Percentiles rank a stretch among this genome's conserved stretches.
Conservation (phyloP, 768 basidiomycete genomes). For the Kwoniella heveanensis region DNA sequence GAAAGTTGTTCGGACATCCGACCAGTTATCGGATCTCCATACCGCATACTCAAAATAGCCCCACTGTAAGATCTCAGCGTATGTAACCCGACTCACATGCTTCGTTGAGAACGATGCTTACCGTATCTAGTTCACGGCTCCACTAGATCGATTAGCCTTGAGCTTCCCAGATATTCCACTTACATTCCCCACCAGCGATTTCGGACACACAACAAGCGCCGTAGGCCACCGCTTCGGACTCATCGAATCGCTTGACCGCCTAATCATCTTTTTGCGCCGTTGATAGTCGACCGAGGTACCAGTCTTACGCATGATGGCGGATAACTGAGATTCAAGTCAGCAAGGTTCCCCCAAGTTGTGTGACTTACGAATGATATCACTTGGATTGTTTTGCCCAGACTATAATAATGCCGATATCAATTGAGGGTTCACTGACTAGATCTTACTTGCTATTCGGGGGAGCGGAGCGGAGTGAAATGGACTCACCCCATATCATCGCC, state of each 20-base stretch:
- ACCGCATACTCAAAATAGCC: conserved; percentile 86
- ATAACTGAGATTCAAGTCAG: conserved; percentile 71
- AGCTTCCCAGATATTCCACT: conserved; percentile 10
- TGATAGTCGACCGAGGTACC: conserved; percentile 68
- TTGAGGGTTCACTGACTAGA: too few relatives aligned
- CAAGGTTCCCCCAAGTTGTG: not conserved
- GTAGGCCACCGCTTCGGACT: conserved; percentile 45
- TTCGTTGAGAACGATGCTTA: too few relatives aligned
- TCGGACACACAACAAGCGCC: conserved; percentile 77
- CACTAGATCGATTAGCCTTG: conserved; percentile 58
- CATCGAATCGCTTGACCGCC: conserved; percentile 53
- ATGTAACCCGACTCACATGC: too few relatives aligned
- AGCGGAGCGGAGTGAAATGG: conserved; percentile 23
- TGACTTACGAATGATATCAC: conserved; percentile 55
- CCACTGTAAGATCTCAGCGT: conserved; percentile 66
- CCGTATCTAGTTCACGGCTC: conserved; percentile 83
- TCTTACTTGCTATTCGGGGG: conserved; percentile 7
- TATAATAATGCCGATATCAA: not conserved
- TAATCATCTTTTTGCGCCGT: conserved; percentile 70
- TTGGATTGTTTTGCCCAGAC: conserved; percentile 88
- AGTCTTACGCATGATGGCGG: conserved; percentile 85
- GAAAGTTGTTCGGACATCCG: conserved; percentile 69
- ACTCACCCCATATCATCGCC: conserved; percentile 96
- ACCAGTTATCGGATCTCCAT: conserved; percentile 65
- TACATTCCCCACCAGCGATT: conserved; percentile 73